Percentiles rank a stretch among this genome's conserved stretches.
Conservation (phyloP, 176 grass and related monocot species). For the Carex myosuroides region DNA sequence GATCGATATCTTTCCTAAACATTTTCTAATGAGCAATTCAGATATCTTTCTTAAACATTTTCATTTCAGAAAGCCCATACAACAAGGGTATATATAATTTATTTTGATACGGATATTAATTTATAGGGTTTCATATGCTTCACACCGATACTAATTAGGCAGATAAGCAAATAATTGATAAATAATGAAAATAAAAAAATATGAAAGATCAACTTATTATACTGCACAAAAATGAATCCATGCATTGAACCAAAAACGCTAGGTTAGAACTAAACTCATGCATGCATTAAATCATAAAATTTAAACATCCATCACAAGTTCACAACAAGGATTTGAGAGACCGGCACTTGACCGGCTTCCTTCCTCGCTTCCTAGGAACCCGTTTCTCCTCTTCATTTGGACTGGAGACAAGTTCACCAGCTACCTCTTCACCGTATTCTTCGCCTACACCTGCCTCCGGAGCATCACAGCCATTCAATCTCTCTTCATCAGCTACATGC, state of each 20-base stretch:
- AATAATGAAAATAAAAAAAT: not conserved
- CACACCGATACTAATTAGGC: not conserved
- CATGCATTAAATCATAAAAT: not conserved
- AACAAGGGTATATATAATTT: not conserved
- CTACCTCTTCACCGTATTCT: not conserved
- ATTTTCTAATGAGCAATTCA: not conserved
- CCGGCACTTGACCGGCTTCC: constrained; percentile 21
- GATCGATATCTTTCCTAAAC: no score
- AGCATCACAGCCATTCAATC: not conserved
- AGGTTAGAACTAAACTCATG: not conserved
- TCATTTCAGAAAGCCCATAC: not conserved
- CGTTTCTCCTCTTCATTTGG: constrained; percentile 8
- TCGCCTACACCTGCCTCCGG: not conserved
- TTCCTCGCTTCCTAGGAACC: constrained; percentile 18
- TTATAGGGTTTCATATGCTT: not conserved
- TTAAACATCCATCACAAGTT: not conserved
- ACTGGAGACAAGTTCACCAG: not conserved
- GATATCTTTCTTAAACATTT: not conserved
- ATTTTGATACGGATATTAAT: not conserved
- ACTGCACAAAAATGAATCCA: constrained; percentile 7
- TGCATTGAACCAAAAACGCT: not conserved
- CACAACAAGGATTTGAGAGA: constrained; percentile 20
- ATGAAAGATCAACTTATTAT: not conserved
- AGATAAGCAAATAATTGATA: not conserved
- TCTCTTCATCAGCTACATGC: not conserved